A percentile compares a stretch with the other conserved stretches of the same genome.
These are phyloP conservation scores for Saccharum hybrid DNA, from an alignment of 202 grass and related monocot genomes.

Conservation along the genomic window DNA sequence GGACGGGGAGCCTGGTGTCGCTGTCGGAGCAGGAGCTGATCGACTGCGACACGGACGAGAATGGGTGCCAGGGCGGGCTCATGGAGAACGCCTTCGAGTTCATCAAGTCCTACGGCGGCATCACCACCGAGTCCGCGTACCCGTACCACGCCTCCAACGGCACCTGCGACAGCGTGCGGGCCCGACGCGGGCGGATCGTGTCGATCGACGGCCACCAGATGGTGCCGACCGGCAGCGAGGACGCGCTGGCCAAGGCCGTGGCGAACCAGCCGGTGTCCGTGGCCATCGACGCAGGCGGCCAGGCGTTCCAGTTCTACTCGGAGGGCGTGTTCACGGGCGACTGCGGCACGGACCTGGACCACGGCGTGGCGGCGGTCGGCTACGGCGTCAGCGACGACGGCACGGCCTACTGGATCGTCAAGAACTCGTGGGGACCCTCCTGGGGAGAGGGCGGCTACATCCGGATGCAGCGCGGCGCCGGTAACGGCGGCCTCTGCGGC, in stretches of 20 bases:
- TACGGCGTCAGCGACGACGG: conserved; percentile 63
- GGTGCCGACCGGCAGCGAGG: conserved; percentile 62
- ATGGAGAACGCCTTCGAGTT: conserved; percentile 83
- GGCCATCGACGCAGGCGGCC: conserved; percentile 68
- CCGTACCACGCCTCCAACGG: conserved; percentile 59
- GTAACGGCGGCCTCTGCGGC: conserved; percentile 61
- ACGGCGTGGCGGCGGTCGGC: conserved; percentile 77
- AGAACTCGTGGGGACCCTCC: conserved; percentile 71
- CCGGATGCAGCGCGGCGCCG: conserved; percentile 61
- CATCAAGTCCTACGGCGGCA: conserved; percentile 58
- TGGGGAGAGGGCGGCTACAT: conserved; percentile 77
- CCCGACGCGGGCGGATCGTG: conserved; percentile 35
- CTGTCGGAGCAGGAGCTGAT: conserved; percentile 80
- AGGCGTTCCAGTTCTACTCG: conserved; percentile 78
- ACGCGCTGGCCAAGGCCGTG: conserved; percentile 60
- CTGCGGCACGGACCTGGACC: conserved; percentile 72
- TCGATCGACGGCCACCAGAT: conserved; percentile 66
- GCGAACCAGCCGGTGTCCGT: conserved; percentile 77
- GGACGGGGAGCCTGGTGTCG: conserved; percentile 53
- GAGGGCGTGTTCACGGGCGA: conserved; percentile 80
- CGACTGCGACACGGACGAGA: conserved; percentile 64
- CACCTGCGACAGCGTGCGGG: conserved; percentile 48
- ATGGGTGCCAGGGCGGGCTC: conserved; percentile 64
- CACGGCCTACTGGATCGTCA: conserved; percentile 70
- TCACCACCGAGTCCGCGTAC: conserved; percentile 64